These are phyloP conservation scores for Aschersonia sp. DNA, from an alignment of 2,329 filamentous ascomycete species.

Conservation along the genomic window DNA sequence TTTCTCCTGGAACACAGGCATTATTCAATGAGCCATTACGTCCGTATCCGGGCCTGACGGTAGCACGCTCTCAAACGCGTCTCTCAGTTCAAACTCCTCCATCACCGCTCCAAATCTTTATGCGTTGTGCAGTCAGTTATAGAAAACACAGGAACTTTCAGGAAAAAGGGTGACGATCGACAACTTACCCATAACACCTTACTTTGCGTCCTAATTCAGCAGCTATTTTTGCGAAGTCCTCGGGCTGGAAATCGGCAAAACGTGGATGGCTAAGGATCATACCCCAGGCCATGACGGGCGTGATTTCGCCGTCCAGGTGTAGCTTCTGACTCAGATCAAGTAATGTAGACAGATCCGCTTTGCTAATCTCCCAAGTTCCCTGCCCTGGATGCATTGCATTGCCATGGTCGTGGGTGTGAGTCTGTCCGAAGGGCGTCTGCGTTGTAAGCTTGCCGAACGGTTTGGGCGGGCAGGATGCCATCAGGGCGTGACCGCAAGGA, in stretches of 20 bases:
- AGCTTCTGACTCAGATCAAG: conserved; percentile 73
- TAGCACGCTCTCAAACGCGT: conserved; percentile 56
- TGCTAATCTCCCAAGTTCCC: conserved; percentile 67
- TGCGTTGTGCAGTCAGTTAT: neutral
- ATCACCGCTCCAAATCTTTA: conserved; percentile 46
- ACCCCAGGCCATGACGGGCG: conserved; percentile 89
- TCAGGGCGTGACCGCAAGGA: conserved; percentile 78
- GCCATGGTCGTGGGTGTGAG: conserved; percentile 19
- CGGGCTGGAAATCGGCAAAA: conserved; percentile 46
- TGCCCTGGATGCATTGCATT: conserved; percentile 29
- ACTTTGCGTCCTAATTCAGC: conserved; percentile 67
- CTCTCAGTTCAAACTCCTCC: conserved; percentile 56
- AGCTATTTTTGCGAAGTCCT: conserved; percentile 59
- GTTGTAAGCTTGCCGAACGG: conserved; percentile 33
- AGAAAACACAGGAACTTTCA: neutral
- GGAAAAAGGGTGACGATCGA: neutral
- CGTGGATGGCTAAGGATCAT: conserved; percentile 61
- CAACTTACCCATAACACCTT: conserved; percentile 75
- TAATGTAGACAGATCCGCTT: conserved; percentile 63
- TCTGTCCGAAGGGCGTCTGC: conserved; percentile 37
- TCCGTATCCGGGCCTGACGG: conserved; percentile 6
- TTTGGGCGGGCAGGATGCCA: conserved; percentile 78
- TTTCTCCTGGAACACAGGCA: too few species aligned
- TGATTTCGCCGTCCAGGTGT: conserved; percentile 79
- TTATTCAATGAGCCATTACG: conserved; percentile 6